A percentile compares a stretch with the other conserved stretches of the same genome.
Evolutionary conservation across 129 eudicot species (phyloP).

Genomic region (Deinandra increscens): DNA sequence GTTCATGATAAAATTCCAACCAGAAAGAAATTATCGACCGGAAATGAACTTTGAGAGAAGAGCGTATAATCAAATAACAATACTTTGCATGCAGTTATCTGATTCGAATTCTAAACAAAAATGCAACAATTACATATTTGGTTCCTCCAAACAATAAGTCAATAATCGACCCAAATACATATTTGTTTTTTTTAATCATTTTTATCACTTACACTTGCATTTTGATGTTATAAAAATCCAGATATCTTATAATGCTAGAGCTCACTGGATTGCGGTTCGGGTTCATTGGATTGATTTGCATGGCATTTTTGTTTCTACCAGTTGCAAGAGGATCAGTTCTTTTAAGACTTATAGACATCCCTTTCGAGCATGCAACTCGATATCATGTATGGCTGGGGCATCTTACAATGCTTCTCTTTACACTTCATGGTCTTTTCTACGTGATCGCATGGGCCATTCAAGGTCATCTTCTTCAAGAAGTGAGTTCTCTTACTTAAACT

Average conservation of each 20-base stretch:
- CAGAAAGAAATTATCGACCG: too few relatives aligned
- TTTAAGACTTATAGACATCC: conserved; percentile 72
- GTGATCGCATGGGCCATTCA: conserved; percentile 63
- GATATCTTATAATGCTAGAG: conserved; percentile 49
- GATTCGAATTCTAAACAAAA: too few relatives aligned
- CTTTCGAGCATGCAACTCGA: conserved; percentile 84
- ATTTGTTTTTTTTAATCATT: too few relatives aligned
- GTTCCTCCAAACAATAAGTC: too few relatives aligned
- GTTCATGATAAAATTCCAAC: too few relatives aligned
- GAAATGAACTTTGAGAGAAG: too few relatives aligned
- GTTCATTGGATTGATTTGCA: conserved; percentile 68
- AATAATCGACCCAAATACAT: too few relatives aligned
- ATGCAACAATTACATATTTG: too few relatives aligned
- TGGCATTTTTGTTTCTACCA: conserved; percentile 82
- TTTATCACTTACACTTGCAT: background rate
- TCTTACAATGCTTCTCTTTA: conserved; percentile 79
- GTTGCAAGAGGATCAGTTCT: conserved; percentile 83
- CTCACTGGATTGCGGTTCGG: conserved; percentile 75
- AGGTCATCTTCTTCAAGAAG: conserved; percentile 57
- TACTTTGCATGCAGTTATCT: too few relatives aligned
- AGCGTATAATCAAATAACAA: too few relatives aligned
- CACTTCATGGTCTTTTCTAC: conserved; percentile 74
- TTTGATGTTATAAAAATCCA: conserved; percentile 29
- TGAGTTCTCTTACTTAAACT: conserved; percentile 31
- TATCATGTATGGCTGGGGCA: conserved; percentile 98